A percentile compares a stretch with the other conserved stretches of the same genome.
Evolutionary conservation across 768 basidiomycete genomes (phyloP).

Genomic region (Tulasnella sp.): DNA sequence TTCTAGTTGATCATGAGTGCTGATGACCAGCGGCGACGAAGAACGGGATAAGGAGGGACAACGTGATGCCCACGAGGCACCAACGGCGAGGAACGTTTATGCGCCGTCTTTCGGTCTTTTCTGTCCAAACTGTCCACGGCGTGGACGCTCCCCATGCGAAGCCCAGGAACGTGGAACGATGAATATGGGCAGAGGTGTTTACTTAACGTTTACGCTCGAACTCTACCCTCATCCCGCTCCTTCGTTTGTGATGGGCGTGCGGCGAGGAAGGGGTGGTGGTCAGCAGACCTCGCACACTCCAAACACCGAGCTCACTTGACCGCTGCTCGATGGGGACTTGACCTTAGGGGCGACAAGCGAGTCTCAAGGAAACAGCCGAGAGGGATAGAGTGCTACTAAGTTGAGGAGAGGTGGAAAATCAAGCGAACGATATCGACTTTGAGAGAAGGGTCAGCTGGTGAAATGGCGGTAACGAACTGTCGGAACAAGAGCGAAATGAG

Average conservation of each 20-base stretch:
- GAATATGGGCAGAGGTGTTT: background rate
- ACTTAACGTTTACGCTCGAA: conserved; percentile 7
- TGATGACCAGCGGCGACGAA: background rate
- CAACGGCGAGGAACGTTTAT: background rate
- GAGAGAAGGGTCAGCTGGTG: background rate
- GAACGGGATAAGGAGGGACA: too few species aligned
- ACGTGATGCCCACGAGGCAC: conserved; percentile 7
- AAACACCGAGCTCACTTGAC: background rate
- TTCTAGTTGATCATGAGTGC: background rate
- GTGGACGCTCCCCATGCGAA: background rate
- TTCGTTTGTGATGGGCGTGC: background rate
- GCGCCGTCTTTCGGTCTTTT: background rate
- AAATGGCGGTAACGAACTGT: background rate
- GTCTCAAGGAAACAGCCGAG: background rate
- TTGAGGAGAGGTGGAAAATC: background rate
- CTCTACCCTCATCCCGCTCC: background rate
- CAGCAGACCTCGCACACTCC: conserved; percentile 7
- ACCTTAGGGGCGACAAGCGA: background rate
- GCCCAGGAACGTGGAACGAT: background rate
- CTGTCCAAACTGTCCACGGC: background rate
- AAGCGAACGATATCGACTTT: background rate
- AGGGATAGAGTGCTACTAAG: background rate
- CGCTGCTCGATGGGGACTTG: background rate
- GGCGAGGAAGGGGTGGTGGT: background rate
- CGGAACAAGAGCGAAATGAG: background rate